Conservation (phyloP, 805 yeast species). For the Pichia occidentalis region DNA sequence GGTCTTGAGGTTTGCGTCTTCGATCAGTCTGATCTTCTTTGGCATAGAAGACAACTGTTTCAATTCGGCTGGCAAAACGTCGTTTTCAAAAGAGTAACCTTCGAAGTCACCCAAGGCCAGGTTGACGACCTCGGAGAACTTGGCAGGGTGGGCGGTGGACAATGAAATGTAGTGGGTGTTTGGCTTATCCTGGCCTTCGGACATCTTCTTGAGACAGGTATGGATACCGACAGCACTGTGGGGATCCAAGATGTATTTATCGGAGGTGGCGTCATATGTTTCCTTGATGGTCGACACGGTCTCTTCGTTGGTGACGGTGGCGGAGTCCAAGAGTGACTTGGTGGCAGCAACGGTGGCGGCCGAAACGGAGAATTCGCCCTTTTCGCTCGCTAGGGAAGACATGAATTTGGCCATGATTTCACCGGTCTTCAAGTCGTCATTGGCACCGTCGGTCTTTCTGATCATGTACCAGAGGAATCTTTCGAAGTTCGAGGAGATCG, state of each 20-base stretch:
- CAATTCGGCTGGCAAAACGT: constrained; percentile 86
- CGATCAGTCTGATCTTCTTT: constrained; percentile 67
- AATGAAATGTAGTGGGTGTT: constrained; percentile 59
- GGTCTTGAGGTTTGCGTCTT: constrained; percentile 63
- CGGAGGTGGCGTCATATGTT: constrained; percentile 50
- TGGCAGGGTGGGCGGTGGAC: constrained; percentile 98
- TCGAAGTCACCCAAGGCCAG: constrained; percentile 58
- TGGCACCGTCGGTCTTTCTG: constrained; percentile 55
- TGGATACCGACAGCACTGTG: constrained; percentile 94
- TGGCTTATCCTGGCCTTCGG: constrained; percentile 26
- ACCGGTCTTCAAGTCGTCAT: constrained; percentile 68
- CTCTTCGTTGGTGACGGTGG: constrained; percentile 69
- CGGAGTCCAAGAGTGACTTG: constrained; percentile 62
- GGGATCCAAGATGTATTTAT: constrained; percentile 85
- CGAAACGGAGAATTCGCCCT: constrained; percentile 73
- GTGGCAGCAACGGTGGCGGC: constrained; percentile 61
- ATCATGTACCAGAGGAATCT: constrained; percentile 93
- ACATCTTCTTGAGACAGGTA: constrained; percentile 60
- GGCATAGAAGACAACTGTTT: constrained; percentile 62
- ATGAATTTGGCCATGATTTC: constrained; percentile 67
- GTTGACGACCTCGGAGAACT: constrained; percentile 94
- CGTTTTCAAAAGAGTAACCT: constrained; percentile 78
- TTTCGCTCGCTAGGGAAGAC: constrained; percentile 55
- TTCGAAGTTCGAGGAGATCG: constrained; percentile 92
- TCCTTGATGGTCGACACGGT: constrained; percentile 74